Percentiles rank a stretch among this genome's conserved stretches.
phyloP scores from a whole-genome alignment of 1,139 yeast genomes.

The Pichiaceae sp. region DNA sequence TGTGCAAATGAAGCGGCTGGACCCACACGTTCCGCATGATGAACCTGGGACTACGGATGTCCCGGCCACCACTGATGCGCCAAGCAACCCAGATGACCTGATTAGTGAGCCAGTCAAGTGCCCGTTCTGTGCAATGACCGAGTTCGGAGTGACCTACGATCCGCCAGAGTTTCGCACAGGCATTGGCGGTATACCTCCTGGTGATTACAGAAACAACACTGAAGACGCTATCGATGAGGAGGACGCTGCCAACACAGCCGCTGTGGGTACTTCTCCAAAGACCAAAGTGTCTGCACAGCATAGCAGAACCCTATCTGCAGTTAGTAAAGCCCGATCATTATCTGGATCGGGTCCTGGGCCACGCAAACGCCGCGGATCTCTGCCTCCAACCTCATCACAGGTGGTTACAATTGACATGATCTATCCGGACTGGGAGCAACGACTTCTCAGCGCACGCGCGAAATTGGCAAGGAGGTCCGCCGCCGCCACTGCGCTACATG shows the following conservation, averaged over 20 bases:
- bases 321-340: background rate
- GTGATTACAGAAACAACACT: constrained; percentile 24
- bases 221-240: constrained; percentile 12
- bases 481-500: constrained; percentile 90
- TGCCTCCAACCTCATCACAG: constrained; percentile 53
- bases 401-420: constrained; percentile 75
- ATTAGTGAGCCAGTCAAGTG: constrained; percentile 86
- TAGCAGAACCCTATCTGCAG: background rate
- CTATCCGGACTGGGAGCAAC: constrained; percentile 88
- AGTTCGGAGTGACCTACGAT: constrained; percentile 76
- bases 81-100: constrained; percentile 47
- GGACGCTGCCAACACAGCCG: constrained; percentile 6
- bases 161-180: constrained; percentile 52
- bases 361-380: constrained; percentile 31
- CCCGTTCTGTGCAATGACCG: constrained; percentile 86
- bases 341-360: background rate
- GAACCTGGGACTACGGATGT: constrained; percentile 25
- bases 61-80: constrained; percentile 18
- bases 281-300: background rate
- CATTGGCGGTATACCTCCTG: constrained; percentile 35
- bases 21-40: constrained; percentile 94
- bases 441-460: constrained; percentile 61
- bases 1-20: constrained; percentile 86
- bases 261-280: constrained; percentile 4
- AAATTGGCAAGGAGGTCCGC: constrained; percentile 82